Base-by-base conservation (phyloP, 441 rosid genomes). In the Raphanus hybrid region DNA sequence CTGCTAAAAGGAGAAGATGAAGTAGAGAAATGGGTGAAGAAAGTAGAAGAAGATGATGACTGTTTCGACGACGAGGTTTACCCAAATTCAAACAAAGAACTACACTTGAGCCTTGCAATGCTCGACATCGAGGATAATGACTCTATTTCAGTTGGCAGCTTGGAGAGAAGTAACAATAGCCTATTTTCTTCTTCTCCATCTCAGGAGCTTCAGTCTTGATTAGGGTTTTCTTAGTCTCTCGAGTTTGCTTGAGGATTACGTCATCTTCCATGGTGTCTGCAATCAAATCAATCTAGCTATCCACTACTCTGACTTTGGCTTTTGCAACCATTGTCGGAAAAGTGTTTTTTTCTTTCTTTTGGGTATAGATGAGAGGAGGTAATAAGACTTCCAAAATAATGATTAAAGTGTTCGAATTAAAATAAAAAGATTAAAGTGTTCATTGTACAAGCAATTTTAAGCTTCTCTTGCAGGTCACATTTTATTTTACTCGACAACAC, bases 41-140 rank as follows among this genome's bases (percentile, higher is more conserved):
- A 62, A 45, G 74, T 62, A 9, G 87, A 89, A 68, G 87, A 90
- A 64, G 81, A 78, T 68, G 83, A 82, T 27, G 92, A 86, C 9
- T 84, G 74, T 29, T 81, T 76, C 4, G 87, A 84, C 2, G 99
- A 95, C 48, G 98, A 92, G 85, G 94, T 88, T 62, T 91, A 91
- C 80, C 96, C 97, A 6, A 75, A 81, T 74, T 90, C 88, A 14
- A 84, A 87, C 63, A 74, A 87, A 8, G 92, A 85, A 59, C 67
- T 82, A 26, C 97, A 93, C 80, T 55, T 89, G 62, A 85, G 86
- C 50, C 84, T 89, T 0, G 97, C 97, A 14, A 80, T 93, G 84
- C 89, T 93, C n/a, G 98, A 92, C 34, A 73, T 86, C 3, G 96
- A 84, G 4, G 85, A 89, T 66, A 65, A 64, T 74, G 89, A 87